Percentiles rank a stretch among this genome's conserved stretches.
phyloP scores from a whole-genome alignment of 192 early-diverging fungal genomes.

The Helicostylum pulchrum region DNA sequence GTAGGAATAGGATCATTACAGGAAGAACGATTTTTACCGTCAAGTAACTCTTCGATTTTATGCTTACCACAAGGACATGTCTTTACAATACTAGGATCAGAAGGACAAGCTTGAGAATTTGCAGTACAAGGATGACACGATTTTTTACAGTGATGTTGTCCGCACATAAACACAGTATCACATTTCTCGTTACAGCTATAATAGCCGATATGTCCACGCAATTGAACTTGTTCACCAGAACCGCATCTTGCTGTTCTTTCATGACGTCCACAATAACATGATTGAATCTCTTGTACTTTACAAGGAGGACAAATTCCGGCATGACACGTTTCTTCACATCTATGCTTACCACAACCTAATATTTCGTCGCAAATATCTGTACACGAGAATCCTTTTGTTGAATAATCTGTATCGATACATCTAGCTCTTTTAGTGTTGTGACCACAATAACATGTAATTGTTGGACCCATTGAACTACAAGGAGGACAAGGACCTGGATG shows the following conservation, averaged over 20 bases:
- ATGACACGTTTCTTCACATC: slow-evolving; percentile 66
- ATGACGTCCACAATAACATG: slow-evolving; percentile 69
- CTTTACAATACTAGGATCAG: slow-evolving; percentile 42
- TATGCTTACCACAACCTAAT: slow-evolving; percentile 70
- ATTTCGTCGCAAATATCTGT: slow-evolving; percentile 63
- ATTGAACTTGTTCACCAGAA: slow-evolving; percentile 42
- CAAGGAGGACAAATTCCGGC: slow-evolving; percentile 68
- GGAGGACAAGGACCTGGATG: slow-evolving; percentile 95
- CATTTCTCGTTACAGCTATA: slow-evolving; percentile 53
- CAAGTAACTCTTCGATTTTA: slow-evolving; percentile 19
- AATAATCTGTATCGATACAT: slow-evolving; percentile 73
- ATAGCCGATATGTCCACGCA: slow-evolving; percentile 42
- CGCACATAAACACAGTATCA: slow-evolving; percentile 45
- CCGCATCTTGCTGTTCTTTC: slow-evolving; percentile 58
- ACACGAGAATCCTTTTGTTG: slow-evolving; percentile 67
- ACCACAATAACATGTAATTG: slow-evolving; percentile 83
- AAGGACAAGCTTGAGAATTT: slow-evolving; percentile 45
- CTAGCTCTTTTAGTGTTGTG: slow-evolving; percentile 57
- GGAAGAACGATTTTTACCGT: slow-evolving; percentile 33
- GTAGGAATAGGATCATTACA: slow-evolving; percentile 58
- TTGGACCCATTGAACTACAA: slow-evolving; percentile 76
- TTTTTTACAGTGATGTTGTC: slow-evolving; percentile 47
- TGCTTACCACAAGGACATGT: slow-evolving; percentile 54
- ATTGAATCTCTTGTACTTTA: slow-evolving; percentile 45
- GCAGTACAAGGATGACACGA: slow-evolving; percentile 50